Percentiles rank a stretch among this genome's conserved stretches.
Evolutionary conservation across 179 eudicot species (phyloP).

Genomic region (Amaranthus tricolor): DNA sequence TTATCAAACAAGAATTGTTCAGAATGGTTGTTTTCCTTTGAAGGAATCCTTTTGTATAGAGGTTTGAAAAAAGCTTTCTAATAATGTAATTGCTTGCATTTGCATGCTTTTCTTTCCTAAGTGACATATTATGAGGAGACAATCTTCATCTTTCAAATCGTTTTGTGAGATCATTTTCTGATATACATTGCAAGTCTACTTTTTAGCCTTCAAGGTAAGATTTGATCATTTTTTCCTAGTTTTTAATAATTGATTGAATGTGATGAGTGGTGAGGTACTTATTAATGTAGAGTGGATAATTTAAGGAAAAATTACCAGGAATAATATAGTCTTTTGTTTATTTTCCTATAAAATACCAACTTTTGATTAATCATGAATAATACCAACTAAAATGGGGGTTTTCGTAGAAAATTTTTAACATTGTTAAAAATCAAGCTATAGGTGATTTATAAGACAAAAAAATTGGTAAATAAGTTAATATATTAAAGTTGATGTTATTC

Average conservation of each 20-base stretch:
- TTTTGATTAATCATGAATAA: no score
- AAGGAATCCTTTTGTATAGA: slow-evolving; percentile 32
- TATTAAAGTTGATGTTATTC: no score
- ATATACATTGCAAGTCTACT: neutral
- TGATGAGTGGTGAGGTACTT: neutral
- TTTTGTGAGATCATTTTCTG: neutral
- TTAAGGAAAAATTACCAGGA: no score
- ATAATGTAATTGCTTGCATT: slow-evolving; percentile 20
- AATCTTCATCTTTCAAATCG: neutral
- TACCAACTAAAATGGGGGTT: no score
- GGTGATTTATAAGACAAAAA: no score
- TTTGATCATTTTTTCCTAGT: neutral
- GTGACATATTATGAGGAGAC: neutral
- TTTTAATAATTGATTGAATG: neutral
- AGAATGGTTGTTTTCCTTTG: slow-evolving; percentile 21
- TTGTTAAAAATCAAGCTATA: no score
- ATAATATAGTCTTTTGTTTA: no score
- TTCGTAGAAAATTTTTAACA: no score
- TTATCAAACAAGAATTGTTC: slow-evolving; percentile 13
- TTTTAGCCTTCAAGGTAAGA: neutral
- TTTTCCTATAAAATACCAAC: no score
- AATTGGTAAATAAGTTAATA: no score
- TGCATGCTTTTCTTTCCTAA: neutral
- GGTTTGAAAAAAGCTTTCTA: slow-evolving; percentile 22
- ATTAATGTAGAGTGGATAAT: no score